Evolutionary conservation across 129 eudicot species (phyloP), one percentile per base, ranked within the genome.

Genomic region (Helianthus annuus): DNA sequence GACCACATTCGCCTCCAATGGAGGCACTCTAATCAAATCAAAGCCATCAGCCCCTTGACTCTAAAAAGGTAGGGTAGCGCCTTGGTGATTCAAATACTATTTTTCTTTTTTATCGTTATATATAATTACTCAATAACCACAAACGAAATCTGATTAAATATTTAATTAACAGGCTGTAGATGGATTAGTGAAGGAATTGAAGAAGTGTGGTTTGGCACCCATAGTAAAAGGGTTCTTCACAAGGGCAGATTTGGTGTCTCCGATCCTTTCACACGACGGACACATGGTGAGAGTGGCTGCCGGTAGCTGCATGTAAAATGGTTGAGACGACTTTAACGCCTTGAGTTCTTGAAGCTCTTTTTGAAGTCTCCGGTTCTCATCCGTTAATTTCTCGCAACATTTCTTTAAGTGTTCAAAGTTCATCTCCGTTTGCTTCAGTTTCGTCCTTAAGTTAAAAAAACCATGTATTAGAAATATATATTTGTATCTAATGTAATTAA

Each of bases 271-370:
- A 46, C 98, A 93, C 0, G 98, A 85, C 8, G 97, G 98, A 71
- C 98, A 93, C 96, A 93, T 87, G 65, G 91, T 85, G 61, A 93
- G 90, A 16, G 98, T 90, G 11, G 98, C 89, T 9, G 97, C 96
- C 8, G 98, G 98, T 45, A 93, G 72, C 66, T 93, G 98, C 98
- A 93, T 93, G 73, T 87, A 90, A 13, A 89, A 66, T 3, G 93
- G 92, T 54, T 86, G 90, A 0, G 90, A 73, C 17, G 81, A 51
- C 61, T 87, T 92, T 9, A 89, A 61, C 0, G 96, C 88, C 72
- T 86, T 89, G 24, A 93, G 90, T 71, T 93, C 96, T 65, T 89
- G 97, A 3, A 93, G 75, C 76, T 93, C 98, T 75, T 83, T 93
- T 7, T 90, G 96, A 10, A 93, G 96, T 85, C 91, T 79, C 10